phyloP scores from a whole-genome alignment of 176 grass and related monocot species.

The Aegilops bicornis region DNA sequence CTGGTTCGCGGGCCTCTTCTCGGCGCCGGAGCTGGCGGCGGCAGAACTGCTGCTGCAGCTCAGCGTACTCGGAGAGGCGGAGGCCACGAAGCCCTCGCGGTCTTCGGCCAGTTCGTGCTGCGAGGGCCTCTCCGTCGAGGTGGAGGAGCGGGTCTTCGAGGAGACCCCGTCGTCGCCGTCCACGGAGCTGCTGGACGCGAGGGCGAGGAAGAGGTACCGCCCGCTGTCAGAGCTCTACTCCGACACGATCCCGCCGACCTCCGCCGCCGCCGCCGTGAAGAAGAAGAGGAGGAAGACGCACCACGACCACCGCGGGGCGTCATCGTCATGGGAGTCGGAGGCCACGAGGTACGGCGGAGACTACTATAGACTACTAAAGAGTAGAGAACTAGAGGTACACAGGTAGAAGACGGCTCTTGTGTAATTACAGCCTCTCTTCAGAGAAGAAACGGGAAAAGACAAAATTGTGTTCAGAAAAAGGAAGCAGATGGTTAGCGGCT shows the following conservation, averaged over 20 bases:
- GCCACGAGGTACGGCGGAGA: slow-evolving; percentile 3
- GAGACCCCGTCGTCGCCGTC: neutral
- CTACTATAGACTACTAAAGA: neutral
- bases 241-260: neutral
- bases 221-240: slow-evolving; percentile 48
- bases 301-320: neutral
- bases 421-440: slow-evolving; percentile 20
- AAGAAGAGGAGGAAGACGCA: slow-evolving; percentile 34
- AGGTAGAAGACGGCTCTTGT: neutral
- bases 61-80: slow-evolving; percentile 28
- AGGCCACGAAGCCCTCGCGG: slow-evolving; percentile 10
- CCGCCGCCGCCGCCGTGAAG: neutral
- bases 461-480: slow-evolving; percentile 18
- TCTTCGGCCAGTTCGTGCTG: slow-evolving; percentile 38
- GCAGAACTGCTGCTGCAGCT: slow-evolving; percentile 66
- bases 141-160: neutral
- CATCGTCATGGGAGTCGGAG: neutral
- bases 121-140: neutral
- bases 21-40: slow-evolving; percentile 54
- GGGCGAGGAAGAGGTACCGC: slow-evolving; percentile 49
- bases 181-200: slow-evolving; percentile 16
- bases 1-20: slow-evolving; percentile 34
- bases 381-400: neutral
- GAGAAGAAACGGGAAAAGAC: slow-evolving; percentile 27
- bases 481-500: neutral